Base-by-base conservation (phyloP, 1,284 basidiomycete genomes). In the Mycena sp. region DNA sequence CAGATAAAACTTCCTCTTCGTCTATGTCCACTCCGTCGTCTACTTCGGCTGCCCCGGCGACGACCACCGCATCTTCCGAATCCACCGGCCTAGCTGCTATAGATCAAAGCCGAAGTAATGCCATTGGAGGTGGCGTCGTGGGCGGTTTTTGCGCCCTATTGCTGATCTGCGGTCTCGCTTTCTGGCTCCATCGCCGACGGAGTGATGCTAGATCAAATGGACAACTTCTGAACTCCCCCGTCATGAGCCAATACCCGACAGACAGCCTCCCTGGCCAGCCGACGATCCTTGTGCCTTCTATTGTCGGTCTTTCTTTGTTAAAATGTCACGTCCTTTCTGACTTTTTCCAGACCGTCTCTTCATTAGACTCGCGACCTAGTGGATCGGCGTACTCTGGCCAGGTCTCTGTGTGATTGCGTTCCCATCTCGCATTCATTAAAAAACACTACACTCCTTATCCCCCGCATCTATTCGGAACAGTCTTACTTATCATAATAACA, bases 61-160 rank as follows among this genome's bases (percentile, higher is more conserved):
- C 60, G 19, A 50, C 45, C 23, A 21, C 52, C 45, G n/a, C 7
- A 16, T 41, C 40, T 17, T 41, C 40, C 40, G 40, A 9, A 16
- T 41, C 58, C 17, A 26, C 43, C n/a, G 49, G 53, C 7, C 56
- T 66, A 35, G 51, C 60, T 30, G 51, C 65, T 6, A 17, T 54
- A 23, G 41, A 60, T 30, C 57, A 57, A 46, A 60, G 46, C 28
- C 65, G 54, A 45, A 61, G 46, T 44, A 74, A 76, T 64, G 68
- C 70, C 17, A 61, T 76, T 9, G 74, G 72, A 10, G 72, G 71
- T 19, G 70, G 70, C 7, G 59, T 74, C 19, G 70, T 74, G 7
- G 75, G 73, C 40, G 72, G 71, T 5, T 48, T 74, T 29, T 23
- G 63, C 40, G 72, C 64, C 19, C 55, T 72, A 6, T 26, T 58